These are phyloP conservation scores for Exobasidium rhododendri DNA, from an alignment of 1,284 basidiomycete genomes.

Conservation along the genomic window DNA sequence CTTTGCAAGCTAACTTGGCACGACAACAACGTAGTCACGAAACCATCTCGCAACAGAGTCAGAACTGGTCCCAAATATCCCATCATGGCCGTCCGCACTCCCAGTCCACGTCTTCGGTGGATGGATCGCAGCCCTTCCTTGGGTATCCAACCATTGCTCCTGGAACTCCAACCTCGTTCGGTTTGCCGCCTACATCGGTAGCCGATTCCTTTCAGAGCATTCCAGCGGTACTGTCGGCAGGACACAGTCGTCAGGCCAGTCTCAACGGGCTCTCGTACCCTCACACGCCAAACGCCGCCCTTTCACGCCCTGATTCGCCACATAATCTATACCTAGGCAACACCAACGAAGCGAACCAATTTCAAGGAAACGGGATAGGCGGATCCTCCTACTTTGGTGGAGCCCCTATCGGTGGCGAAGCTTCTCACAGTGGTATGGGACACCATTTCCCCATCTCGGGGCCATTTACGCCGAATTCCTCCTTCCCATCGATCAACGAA, in stretches of 20 bases:
- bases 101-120: conserved; percentile 19
- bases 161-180: background rate
- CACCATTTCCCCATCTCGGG: conserved; percentile 16
- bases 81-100: conserved; percentile 23
- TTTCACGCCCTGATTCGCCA: background rate
- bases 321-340: background rate
- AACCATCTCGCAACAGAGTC: background rate
- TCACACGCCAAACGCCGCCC: background rate
- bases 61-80: conserved; percentile 17
- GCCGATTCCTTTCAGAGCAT: background rate
- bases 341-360: conserved; percentile 14
- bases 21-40: conserved; percentile 11
- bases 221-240: background rate
- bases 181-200: background rate
- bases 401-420: background rate
- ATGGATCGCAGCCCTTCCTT: conserved; percentile 11
- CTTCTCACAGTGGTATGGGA: conserved; percentile 3
- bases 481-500: background rate
- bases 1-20: conserved; percentile 13
- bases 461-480: background rate
- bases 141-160: background rate
- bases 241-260: background rate
- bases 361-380: background rate
- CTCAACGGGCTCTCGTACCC: background rate
- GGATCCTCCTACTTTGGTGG: background rate